Evolutionary conservation across 2,329 filamentous ascomycete species (phyloP), one percentile per base, ranked within the genome.

Genomic region (Fusarium haematococcum): DNA sequence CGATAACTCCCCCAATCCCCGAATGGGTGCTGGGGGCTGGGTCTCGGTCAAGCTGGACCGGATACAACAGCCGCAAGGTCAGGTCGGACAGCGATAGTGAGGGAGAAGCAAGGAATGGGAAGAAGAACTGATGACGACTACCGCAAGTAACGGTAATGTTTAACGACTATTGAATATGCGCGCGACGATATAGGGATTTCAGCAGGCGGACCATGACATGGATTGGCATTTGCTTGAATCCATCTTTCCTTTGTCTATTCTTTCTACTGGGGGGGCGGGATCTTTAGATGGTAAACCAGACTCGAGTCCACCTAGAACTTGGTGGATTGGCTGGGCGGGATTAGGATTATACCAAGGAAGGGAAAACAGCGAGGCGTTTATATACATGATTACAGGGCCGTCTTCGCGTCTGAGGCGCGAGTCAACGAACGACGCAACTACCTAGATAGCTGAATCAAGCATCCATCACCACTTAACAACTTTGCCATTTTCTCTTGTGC

Each of bases 1-100:
- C 85, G 43, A 85, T 91, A 83, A 91, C 89, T 11, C 89, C 90
- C 13, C 89, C 89, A 2, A 90, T 91, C 45, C 90, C 90, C 0
- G 89, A 90, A 8, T 92, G 89, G 86, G 86, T 91, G 39, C 80
- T 92, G 65, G 87, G 85, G 67, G 86, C 88, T 0, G 87, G 88
- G n/a, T 81, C 85, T 60, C 84, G 86, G 66, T 85, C 84, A 30
- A 90, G 86, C 77, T 81, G 89, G 74, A 78, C 82, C n/a, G 85
- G 83, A 18, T 88, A 88, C 71, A 82, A 85, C 63, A 84, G 74
- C 71, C 83, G 84, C 65, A 85, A 81, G 79, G 56, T 62, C 23
- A 74, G 58, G 57, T 58, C 59, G 13, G 71, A 75, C 56, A 65
- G 59, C 30, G 69, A 76, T 20, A 64, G 48, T 23, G 54, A 68